Evolutionary conservation across 1,139 yeast genomes (phyloP), one percentile per base, ranked within the genome.

Genomic region (Candida neerlandica): DNA sequence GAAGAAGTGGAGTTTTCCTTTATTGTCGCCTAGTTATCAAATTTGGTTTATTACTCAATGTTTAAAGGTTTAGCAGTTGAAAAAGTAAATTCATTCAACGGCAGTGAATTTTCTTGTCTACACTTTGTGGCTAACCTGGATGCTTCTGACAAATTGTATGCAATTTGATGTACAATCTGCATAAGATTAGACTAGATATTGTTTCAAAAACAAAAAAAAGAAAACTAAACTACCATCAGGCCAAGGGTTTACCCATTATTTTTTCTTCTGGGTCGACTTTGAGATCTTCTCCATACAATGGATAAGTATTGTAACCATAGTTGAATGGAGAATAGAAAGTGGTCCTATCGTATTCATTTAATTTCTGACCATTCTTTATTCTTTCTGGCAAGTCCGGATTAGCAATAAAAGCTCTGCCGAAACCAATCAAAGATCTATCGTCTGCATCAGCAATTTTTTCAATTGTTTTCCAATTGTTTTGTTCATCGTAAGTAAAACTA

Each of bases 301-400:
- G 55, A 41, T 55, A 55, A 21, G 66, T 65, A 48, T 66, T 66
- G 54, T 66, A 67, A 26, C 69, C 69, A 58, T 58, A 59, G 50
- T 65, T 61, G 33, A 41, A 48, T 4, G 48, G 42, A 10, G 50
- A 42, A 51, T 66, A 67, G 54, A 67, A 67, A 1, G 58, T 48
- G 10, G 39, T 43, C 58, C 70, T 61, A 39, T 64, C 61, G 51
- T 66, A 66, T 5, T 56, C 56, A 48, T 69, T 73, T 55, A 81
- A 67, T 29, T 70, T 70, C 43, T 58, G 51, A n/a, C 80, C 81
- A 34, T 78, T 64, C 47, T 69, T 67, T 37, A 81, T 62, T 62
- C 84, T 73, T 15, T 70, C 57, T 6, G 71, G 75, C 43, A 81
- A 66, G 62, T 82, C 85, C 2, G 85, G 85, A 63, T 80, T 82